Evolutionary conservation across 495 filamentous ascomycete species (phyloP), one percentile per base, ranked within the genome.

Genomic region (Aspergillus baeticus): DNA sequence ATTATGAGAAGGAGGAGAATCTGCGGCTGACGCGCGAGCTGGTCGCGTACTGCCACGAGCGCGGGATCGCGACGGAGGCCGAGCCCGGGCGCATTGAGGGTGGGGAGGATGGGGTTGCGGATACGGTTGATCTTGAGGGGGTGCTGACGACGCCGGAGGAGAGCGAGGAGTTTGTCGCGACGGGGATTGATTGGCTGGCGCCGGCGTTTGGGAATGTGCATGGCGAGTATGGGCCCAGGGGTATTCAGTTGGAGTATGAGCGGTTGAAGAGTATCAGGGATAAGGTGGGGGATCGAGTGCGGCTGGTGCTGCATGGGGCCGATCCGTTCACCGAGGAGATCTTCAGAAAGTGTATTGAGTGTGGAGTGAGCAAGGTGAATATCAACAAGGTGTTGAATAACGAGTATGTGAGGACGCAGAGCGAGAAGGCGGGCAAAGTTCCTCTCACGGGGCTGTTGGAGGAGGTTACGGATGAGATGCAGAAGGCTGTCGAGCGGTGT

Each of bases 191-290:
- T 68, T 90, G 88, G 84, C 69, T 93, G 14, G 90, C 89, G 10
- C 90, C 90, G 0, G 88, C 89, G 8, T 93, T 95, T 69, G 90
- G 89, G 3, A 93, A 93, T 66, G 87, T 95, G 35, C 89, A 93
- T 74, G 90, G 90, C 6, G 84, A 87, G 61, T 95, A 93, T 70
- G 89, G 89, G 0, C 83, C 85, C 0, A 69, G 86, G 10, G 89
- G 89, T 0, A 87, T 90, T 22, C 81, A 81, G 74, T 64, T 91
- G 37, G 87, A 91, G 67, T 92, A 87, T 70, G 84, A 87, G 26
- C 75, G 88, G 35, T 70, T 94, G 47, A 65, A 81, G 59, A 69
- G 68, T 10, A 89, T 94, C 64, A 79, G 84, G 54, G 69, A 82
- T 55, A 72, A 74, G 18, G 85, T 88, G 2, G 84, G 85, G 26